A percentile compares a stretch with the other conserved stretches of the same genome.
Evolutionary conservation across 176 grass and related monocot species (phyloP).

Genomic region (Pontederia crassipes): DNA sequence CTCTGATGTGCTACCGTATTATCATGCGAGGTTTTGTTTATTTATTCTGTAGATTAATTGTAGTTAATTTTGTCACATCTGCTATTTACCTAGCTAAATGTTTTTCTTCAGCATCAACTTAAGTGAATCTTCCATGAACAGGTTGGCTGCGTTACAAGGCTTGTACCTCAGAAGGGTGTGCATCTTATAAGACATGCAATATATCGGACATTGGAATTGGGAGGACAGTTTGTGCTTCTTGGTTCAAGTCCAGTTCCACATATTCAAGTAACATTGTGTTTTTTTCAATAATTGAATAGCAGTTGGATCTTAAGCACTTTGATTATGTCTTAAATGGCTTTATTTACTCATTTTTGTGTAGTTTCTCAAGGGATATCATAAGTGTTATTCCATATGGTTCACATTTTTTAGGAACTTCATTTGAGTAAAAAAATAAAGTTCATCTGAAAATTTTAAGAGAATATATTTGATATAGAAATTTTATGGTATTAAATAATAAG

Average conservation of each 20-base stretch:
- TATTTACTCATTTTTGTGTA: too few species aligned
- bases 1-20: too few species aligned
- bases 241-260: slow-evolving; percentile 87
- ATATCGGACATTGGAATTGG: slow-evolving; percentile 76
- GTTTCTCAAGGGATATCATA: too few species aligned
- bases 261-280: slow-evolving; percentile 60
- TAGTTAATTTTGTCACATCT: not conserved
- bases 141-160: slow-evolving; percentile 86
- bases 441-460: not conserved
- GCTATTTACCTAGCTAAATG: not conserved
- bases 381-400: too few species aligned
- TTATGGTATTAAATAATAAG: too few species aligned
- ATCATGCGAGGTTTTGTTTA: too few species aligned
- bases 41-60: not conserved
- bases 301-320: not conserved
- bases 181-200: slow-evolving; percentile 94
- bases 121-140: slow-evolving; percentile 24
- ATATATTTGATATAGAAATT: slow-evolving; percentile 12
- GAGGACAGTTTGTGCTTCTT: slow-evolving; percentile 93
- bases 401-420: too few species aligned
- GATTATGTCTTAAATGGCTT: not conserved
- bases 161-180: slow-evolving; percentile 96
- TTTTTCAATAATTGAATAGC: not conserved
- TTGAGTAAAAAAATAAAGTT: too few species aligned
- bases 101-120: slow-evolving; percentile 1